phyloP scores from a whole-genome alignment of 208 protist genomes.

The Leishmania braziliensis region DNA sequence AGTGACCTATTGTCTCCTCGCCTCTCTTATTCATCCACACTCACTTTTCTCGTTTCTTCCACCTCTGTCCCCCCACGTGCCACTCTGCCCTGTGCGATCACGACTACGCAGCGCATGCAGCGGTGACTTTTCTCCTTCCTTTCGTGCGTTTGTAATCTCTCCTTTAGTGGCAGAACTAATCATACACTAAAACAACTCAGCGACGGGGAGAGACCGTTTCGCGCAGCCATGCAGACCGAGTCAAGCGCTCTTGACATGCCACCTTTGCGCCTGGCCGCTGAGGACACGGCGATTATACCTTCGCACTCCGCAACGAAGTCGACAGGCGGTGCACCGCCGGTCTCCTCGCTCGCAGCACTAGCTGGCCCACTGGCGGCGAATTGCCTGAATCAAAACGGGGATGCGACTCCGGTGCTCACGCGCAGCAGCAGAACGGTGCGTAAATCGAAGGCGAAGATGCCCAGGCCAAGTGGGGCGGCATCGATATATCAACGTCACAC shows the following conservation, averaged over 20 bases:
- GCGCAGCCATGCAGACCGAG: neutral
- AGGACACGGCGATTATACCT: neutral
- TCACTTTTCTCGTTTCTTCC: neutral
- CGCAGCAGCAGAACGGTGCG: neutral
- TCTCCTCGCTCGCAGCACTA: neutral
- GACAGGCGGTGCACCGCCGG: neutral
- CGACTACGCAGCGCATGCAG: neutral
- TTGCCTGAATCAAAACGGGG: neutral
- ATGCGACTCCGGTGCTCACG: too few relatives aligned
- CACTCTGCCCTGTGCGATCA: neutral
- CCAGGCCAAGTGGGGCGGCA: neutral
- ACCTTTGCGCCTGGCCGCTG: neutral
- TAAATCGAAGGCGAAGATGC: slow-evolving; percentile 8
- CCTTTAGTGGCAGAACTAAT: neutral
- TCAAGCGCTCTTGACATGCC: neutral
- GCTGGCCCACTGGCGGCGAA: neutral
- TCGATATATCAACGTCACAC: neutral
- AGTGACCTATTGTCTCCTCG: neutral
- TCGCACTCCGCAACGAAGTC: neutral
- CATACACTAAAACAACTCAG: neutral
- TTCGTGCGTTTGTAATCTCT: neutral
- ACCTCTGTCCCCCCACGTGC: neutral
- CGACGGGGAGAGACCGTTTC: neutral
- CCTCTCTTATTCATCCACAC: neutral
- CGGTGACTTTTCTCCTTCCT: neutral